phyloP scores from a whole-genome alignment of 495 filamentous ascomycete species.

The Neurospora discreta region DNA sequence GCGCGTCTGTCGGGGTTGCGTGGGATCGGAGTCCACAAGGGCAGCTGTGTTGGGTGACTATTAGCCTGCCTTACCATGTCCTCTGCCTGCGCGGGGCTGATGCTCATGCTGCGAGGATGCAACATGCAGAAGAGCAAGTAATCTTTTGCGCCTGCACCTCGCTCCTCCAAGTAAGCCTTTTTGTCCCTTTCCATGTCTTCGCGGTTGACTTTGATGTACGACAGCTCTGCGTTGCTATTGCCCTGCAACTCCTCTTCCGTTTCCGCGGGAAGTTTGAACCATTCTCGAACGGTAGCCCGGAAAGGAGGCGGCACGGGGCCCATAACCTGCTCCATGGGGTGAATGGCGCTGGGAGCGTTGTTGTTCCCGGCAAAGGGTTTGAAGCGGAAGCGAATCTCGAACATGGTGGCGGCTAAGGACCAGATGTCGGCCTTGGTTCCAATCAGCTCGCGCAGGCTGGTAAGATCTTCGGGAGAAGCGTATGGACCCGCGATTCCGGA shows the following conservation, averaged over 20 bases:
- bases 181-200: too few species aligned
- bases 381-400: background rate
- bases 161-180: too few species aligned
- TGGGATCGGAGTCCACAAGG: background rate
- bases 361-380: background rate
- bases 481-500: slow-evolving; percentile 8
- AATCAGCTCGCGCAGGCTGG: background rate
- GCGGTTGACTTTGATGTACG: slow-evolving; percentile 1
- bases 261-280: background rate
- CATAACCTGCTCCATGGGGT: slow-evolving; percentile 7
- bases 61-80: background rate
- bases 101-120: too few species aligned
- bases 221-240: background rate
- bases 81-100: background rate
- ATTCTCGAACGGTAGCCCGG: background rate
- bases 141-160: background rate
- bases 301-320: slow-evolving; percentile 9
- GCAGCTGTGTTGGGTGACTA: background rate
- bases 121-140: background rate
- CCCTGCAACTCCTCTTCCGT: background rate
- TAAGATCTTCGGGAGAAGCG: slow-evolving; percentile 13
- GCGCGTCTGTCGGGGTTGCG: background rate
- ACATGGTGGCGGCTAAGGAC: slow-evolving; percentile 13
- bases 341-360: background rate
- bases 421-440: slow-evolving; percentile 15